Conservation (phyloP, 345 rosid genomes). For the Camelina laxa region DNA sequence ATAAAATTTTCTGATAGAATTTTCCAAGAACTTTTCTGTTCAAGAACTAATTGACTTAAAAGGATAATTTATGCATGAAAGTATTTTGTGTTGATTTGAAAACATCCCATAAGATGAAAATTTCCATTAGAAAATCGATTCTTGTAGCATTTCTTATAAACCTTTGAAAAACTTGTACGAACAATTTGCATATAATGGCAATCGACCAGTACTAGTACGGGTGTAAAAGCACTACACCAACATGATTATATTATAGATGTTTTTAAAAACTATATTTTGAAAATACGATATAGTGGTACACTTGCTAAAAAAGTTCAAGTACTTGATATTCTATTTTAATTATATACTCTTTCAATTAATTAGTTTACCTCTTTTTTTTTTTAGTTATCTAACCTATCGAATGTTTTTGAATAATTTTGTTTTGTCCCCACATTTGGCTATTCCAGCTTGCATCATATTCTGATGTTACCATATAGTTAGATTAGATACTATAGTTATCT, state of each 20-base stretch:
- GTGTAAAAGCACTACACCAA: not conserved
- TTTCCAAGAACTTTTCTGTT: not conserved
- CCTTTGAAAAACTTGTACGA: not conserved
- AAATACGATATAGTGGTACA: not conserved
- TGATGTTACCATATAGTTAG: constrained; percentile 1
- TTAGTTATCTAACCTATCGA: not conserved
- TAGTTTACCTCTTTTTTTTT: not conserved
- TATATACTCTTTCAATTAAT: not conserved
- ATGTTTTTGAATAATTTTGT: not conserved
- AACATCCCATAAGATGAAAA: not conserved
- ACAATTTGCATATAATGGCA: not conserved
- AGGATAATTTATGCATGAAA: not conserved
- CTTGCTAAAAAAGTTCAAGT: not conserved
- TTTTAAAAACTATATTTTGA: not conserved
- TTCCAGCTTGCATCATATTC: constrained; percentile 1
- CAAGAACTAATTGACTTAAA: not conserved
- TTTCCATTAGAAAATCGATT: not conserved
- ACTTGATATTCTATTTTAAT: not conserved
- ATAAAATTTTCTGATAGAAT: not conserved
- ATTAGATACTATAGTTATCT: constrained; percentile 29
- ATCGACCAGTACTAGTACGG: constrained; percentile 7
- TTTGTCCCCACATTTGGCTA: constrained; percentile 16
- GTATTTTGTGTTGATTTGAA: not conserved
- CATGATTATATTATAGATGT: not conserved
- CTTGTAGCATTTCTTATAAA: not conserved